A percentile compares a stretch with the other conserved stretches of the same genome.
These are phyloP conservation scores for Ganoderma multipileum DNA, from an alignment of 1,284 basidiomycete species.

Conservation along the genomic window DNA sequence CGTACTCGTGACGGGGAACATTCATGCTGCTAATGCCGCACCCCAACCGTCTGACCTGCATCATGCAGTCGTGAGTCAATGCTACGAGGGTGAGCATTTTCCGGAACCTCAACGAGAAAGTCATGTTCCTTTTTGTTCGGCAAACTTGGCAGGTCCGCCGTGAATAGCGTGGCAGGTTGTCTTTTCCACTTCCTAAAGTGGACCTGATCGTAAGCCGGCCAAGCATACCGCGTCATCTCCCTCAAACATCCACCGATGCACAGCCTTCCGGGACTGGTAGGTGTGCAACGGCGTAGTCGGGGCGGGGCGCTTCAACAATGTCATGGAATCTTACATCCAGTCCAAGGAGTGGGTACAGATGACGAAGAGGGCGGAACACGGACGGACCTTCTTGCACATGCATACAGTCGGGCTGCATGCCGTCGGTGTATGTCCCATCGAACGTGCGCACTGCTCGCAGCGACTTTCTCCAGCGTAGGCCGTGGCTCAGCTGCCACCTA, in stretches of 20 bases:
- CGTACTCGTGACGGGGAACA: background rate
- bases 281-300: constrained; percentile 4
- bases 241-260: constrained; percentile 10
- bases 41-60: background rate
- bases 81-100: background rate
- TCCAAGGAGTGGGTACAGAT: background rate
- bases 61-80: background rate
- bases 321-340: background rate
- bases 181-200: background rate
- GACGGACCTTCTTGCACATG: constrained; percentile 12
- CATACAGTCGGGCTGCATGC: background rate
- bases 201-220: background rate
- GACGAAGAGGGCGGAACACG: background rate
- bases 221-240: background rate
- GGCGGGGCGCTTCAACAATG: background rate
- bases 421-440: background rate
- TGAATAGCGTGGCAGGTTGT: background rate
- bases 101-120: background rate
- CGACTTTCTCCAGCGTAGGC: background rate
- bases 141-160: background rate
- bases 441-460: constrained; percentile 1
- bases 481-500: background rate
- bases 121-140: background rate
- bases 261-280: constrained; percentile 17
- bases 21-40: background rate